Evolutionary conservation across 805 yeast species (phyloP).

Genomic region (Teunomyces pallodes): DNA sequence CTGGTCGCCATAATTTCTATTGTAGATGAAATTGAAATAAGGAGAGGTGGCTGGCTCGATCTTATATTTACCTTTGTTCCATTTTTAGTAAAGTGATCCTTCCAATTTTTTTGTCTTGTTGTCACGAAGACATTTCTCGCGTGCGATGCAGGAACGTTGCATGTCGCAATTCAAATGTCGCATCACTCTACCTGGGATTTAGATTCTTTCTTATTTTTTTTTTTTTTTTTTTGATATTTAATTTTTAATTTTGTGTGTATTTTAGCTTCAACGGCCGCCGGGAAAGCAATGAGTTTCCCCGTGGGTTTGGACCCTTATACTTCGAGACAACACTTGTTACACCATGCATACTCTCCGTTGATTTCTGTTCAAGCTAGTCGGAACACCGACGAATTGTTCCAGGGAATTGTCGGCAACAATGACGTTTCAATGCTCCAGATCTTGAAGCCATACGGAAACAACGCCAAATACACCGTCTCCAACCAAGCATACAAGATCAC

Average conservation of each 20-base stretch:
- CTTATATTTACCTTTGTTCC: neutral
- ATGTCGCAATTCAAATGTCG: too few relatives aligned
- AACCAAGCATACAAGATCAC: conserved; percentile 46
- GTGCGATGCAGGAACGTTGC: neutral
- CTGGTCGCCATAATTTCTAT: too few relatives aligned
- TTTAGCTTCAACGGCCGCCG: too few relatives aligned
- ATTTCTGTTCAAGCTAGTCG: conserved; percentile 49
- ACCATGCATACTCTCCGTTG: conserved; percentile 51
- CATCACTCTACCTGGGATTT: too few relatives aligned
- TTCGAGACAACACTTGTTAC: conserved; percentile 40
- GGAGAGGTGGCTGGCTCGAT: neutral
- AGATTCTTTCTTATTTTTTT: too few relatives aligned
- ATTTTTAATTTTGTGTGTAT: too few relatives aligned
- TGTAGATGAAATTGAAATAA: neutral
- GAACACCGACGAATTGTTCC: conserved; percentile 45
- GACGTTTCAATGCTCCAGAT: conserved; percentile 46
- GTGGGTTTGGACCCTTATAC: conserved; percentile 37
- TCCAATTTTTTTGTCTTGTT: neutral
- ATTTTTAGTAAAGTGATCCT: neutral
- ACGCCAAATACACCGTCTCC: conserved; percentile 40
- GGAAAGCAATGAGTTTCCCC: conserved; percentile 23
- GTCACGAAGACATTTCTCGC: neutral
- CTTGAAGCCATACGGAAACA: conserved; percentile 55
- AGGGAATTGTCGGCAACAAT: conserved; percentile 32
- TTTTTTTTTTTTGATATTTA: neutral